Conservation (phyloP, 2,329 filamentous ascomycete species). For the Pseudonectria buxi region DNA sequence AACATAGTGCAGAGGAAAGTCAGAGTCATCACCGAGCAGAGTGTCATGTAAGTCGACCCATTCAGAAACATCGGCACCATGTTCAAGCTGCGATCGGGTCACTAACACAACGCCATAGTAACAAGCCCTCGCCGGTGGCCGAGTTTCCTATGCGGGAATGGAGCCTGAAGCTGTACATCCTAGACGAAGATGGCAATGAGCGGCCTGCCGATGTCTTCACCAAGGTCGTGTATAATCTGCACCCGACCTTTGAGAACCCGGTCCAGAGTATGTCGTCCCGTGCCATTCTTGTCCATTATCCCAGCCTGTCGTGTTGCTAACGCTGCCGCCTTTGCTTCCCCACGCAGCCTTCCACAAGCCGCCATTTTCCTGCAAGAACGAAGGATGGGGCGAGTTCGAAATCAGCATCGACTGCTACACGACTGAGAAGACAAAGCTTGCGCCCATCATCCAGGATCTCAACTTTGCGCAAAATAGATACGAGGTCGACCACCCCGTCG, state of each 20-base stretch:
- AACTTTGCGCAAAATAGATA: slow-evolving; percentile 82
- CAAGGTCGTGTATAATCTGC: slow-evolving; percentile 86
- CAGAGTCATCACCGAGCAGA: slow-evolving; percentile 89
- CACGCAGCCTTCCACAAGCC: slow-evolving; percentile 73
- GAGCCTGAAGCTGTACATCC: slow-evolving; percentile 77
- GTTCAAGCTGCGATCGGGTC: no score
- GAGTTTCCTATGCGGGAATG: slow-evolving; percentile 91
- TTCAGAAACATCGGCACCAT: no score
- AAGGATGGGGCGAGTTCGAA: slow-evolving; percentile 98
- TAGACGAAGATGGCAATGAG: slow-evolving; percentile 82
- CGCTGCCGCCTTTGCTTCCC: background rate
- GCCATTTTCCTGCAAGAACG: slow-evolving; percentile 84
- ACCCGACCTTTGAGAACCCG: slow-evolving; percentile 86
- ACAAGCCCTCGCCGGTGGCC: slow-evolving; percentile 73
- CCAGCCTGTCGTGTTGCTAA: slow-evolving; percentile 9
- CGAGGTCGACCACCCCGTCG: slow-evolving; percentile 72
- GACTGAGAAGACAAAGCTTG: slow-evolving; percentile 79
- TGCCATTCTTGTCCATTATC: slow-evolving; percentile 1
- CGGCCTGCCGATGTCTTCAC: slow-evolving; percentile 79
- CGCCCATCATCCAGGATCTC: slow-evolving; percentile 71
- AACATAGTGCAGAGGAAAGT: slow-evolving; percentile 65
- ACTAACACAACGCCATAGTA: slow-evolving; percentile 38
- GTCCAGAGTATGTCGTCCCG: slow-evolving; percentile 64
- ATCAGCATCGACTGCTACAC: slow-evolving; percentile 80
- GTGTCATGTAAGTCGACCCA: slow-evolving; percentile 63